Percentiles rank a stretch among this genome's conserved stretches.
These are phyloP conservation scores for Pleurotus giganteus DNA, from an alignment of 768 basidiomycete genomes.

Conservation along the genomic window DNA sequence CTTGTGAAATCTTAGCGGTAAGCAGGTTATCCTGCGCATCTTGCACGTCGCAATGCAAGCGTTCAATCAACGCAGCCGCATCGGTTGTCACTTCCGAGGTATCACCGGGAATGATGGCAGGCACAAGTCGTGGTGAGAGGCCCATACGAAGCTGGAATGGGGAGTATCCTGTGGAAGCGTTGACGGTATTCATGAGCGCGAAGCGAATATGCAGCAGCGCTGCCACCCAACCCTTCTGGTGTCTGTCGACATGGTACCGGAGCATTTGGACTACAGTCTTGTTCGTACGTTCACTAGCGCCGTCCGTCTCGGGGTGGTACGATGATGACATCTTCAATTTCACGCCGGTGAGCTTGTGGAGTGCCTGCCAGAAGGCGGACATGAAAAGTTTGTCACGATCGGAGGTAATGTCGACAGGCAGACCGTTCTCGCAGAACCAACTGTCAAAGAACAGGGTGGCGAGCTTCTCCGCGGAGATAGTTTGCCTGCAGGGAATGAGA, in stretches of 20 bases:
- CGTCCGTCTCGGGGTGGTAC: constrained; percentile 38
- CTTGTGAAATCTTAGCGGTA: constrained; percentile 23
- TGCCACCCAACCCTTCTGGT: constrained; percentile 29
- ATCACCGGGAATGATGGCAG: too few relatives aligned
- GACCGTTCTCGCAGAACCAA: constrained; percentile 30
- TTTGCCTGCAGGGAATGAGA: constrained; percentile 9
- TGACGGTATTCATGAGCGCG: constrained; percentile 29
- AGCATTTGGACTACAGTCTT: constrained; percentile 30
- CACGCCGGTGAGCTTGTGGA: constrained; percentile 31
- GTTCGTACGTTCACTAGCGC: constrained; percentile 31
- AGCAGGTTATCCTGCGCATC: constrained; percentile 27
- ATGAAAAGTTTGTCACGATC: constrained; percentile 34
- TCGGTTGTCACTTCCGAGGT: constrained; percentile 19
- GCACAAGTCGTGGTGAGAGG: constrained; percentile 19
- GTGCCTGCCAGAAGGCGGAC: constrained; percentile 31
- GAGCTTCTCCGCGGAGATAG: constrained; percentile 16
- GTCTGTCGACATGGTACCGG: constrained; percentile 23
- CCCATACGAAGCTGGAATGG: constrained; percentile 29
- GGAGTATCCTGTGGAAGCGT: constrained; percentile 27
- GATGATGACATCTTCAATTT: constrained; percentile 21
- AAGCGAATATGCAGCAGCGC: constrained; percentile 26
- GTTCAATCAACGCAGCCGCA: constrained; percentile 13
- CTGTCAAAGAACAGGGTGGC: constrained; percentile 21
- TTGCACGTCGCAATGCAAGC: constrained; percentile 14
- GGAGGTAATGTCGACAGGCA: constrained; percentile 30